Percentiles rank a stretch among this genome's conserved stretches.
Conservation (phyloP, 2,329 filamentous ascomycete genomes). For the Domatiomyces globalis region DNA sequence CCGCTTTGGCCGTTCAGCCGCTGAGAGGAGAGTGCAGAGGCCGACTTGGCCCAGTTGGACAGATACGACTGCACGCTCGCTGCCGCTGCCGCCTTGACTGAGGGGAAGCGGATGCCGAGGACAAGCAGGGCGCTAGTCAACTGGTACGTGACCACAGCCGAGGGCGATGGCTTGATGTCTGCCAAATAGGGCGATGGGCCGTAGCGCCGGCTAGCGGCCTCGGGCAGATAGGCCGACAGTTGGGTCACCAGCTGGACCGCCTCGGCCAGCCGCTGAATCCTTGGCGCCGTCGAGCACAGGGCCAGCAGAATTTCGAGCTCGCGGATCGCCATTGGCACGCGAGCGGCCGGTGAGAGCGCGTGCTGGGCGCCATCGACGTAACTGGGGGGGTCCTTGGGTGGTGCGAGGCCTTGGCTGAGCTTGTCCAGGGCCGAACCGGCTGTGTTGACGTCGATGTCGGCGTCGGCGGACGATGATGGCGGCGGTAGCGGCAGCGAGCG, state of each 20-base stretch:
- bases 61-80: conserved; percentile 59
- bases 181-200: conserved; percentile 68
- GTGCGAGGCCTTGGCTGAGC: conserved; percentile 20
- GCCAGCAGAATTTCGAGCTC: conserved; percentile 88
- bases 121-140: conserved; percentile 70
- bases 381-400: conserved; percentile 18
- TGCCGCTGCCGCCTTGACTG: conserved; percentile 52
- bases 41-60: conserved; percentile 51
- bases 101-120: conserved; percentile 57
- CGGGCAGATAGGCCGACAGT: conserved; percentile 69
- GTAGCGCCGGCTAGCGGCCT: conserved; percentile 68
- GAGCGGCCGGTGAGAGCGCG: conserved; percentile 23
- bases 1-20: conserved; percentile 43
- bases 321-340: conserved; percentile 47
- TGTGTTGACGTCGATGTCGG: conserved; percentile 1
- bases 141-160: conserved; percentile 66
- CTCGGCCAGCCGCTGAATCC: conserved; percentile 54
- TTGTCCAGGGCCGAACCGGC: conserved; percentile 26
- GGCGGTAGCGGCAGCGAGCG: conserved; percentile 14
- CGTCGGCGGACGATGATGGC: not conserved
- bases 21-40: conserved; percentile 41
- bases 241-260: conserved; percentile 68
- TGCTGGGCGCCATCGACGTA: conserved; percentile 24
- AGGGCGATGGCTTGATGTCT: conserved; percentile 72
- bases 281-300: conserved; percentile 75